Base-by-base conservation (phyloP, 148 eudicot genomes). In the Persicaria tinctoria region DNA sequence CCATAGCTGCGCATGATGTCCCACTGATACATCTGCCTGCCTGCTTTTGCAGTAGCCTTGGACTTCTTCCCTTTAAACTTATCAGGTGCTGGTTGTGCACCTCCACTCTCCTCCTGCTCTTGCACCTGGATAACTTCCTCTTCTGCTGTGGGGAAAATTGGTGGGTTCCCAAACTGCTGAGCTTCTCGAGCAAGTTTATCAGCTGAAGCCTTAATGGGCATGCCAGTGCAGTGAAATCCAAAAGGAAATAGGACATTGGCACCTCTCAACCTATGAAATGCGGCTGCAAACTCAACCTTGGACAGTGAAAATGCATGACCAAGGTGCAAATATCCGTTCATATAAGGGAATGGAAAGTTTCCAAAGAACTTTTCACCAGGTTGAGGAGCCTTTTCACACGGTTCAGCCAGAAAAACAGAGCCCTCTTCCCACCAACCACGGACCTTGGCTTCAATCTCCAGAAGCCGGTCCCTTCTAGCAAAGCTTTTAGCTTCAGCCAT, bases 141-240 rank as follows among this genome's bases (percentile, higher is more conserved):
- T 51, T 10, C 81, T 44, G 77, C 82, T 72, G 80, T 79, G 45
- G 89, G 91, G 81, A 93, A 93, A 12, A 76, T 84, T 3, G 97
- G 98, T 13, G 98, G 98, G 74, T 89, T 51, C 32, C 98, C 98
- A 76, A 89, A 93, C 77, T 59, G 86, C 73, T 88, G 76, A 69
- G 86, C 82, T 79, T 93, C 98, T 45, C 98, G 80, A 3, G 75
- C 77, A 74, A 93, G 87, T 74, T 89, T 93, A 81, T 93, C 98
- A 9, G 98, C 94, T 51, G 97, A 90, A 45, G 98, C 98, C 85
- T 91, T 91, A 77, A 93, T 93, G 49, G 98, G 98, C 98, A 93
- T 93, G 20, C 98, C 98, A 20, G 97, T 93, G 73, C 92, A 91
- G 76, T 93, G 98, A 76, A 93, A 93, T 55, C 82, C 98, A 81